A percentile compares a stretch with the other conserved stretches of the same genome.
Conservation (phyloP, 352 stramenopile species). For the Phytophthora pinifolia region DNA sequence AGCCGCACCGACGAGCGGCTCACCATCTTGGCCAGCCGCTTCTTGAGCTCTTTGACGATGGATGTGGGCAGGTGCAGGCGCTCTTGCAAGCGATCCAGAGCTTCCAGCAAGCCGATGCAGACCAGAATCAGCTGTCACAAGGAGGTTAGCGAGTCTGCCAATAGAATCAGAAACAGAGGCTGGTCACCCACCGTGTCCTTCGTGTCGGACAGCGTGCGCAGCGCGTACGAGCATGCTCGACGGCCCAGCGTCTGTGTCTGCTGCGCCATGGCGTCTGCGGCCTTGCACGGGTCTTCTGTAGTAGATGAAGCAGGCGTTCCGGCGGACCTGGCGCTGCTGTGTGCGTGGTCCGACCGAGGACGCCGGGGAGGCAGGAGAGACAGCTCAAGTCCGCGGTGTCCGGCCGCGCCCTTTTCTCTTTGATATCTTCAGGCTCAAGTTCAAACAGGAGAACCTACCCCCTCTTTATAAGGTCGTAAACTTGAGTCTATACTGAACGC, state of each 20-base stretch:
- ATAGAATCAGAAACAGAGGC: conserved; percentile 7
- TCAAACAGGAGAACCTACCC: conserved; percentile 13
- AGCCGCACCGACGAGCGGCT: conserved; percentile 44
- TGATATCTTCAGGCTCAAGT: conserved; percentile 22
- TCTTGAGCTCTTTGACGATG: conserved; percentile 78
- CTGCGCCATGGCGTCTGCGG: conserved; percentile 13
- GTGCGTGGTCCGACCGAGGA: too few species aligned
- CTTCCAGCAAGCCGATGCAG: conserved; percentile 74
- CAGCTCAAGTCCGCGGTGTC: not conserved
- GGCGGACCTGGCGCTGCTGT: not conserved
- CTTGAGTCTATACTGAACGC: not conserved
- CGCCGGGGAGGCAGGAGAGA: conserved; percentile 6
- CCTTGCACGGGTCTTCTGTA: not conserved
- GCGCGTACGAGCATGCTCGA: conserved; percentile 56
- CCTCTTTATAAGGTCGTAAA: conserved; percentile 1
- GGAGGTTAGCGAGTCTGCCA: conserved; percentile 6
- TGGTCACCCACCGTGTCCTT: conserved; percentile 59
- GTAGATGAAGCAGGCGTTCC: not conserved
- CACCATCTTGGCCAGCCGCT: conserved; percentile 64
- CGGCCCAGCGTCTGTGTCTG: conserved; percentile 37
- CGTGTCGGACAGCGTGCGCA: conserved; percentile 66
- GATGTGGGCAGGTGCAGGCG: conserved; percentile 62
- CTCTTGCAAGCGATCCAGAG: conserved; percentile 73
- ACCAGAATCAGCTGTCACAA: conserved; percentile 66
- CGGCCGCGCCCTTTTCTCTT: conserved; percentile 22